A percentile compares a stretch with the other conserved stretches of the same genome.
Conservation (phyloP, 768 basidiomycete species). For the Calocera cornea region DNA sequence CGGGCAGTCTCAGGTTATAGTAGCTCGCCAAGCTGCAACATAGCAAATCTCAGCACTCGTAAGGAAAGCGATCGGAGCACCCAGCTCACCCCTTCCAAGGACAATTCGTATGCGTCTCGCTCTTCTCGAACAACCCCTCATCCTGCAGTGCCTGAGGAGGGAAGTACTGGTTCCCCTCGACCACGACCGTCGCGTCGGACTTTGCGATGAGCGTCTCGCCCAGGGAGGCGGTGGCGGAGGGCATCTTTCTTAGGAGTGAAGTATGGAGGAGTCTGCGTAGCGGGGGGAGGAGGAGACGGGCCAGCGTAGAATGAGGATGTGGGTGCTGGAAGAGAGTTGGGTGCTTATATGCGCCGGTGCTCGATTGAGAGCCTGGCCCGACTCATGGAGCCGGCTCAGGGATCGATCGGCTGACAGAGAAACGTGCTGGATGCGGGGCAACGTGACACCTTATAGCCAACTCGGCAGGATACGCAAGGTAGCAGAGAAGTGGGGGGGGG, state of each 20-base stretch:
- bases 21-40: conserved; percentile 50
- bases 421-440: background rate
- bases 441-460: background rate
- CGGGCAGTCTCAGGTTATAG: conserved; percentile 39
- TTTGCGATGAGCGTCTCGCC: conserved; percentile 45
- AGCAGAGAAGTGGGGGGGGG: too few relatives aligned
- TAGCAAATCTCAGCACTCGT: too few relatives aligned
- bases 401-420: conserved; percentile 3
- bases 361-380: background rate
- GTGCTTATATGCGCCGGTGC: background rate
- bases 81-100: conserved; percentile 54
- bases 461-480: too few relatives aligned
- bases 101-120: conserved; percentile 30
- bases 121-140: conserved; percentile 19
- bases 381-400: background rate
- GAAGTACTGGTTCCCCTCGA: conserved; percentile 57
- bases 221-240: conserved; percentile 18
- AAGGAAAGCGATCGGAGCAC: too few relatives aligned
- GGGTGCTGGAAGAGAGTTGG: background rate
- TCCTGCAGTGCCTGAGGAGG: conserved; percentile 42
- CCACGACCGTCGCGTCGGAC: conserved; percentile 37
- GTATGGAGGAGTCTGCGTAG: background rate
- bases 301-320: background rate
- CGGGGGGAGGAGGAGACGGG: background rate
- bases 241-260: background rate